Evolutionary conservation across 2,329 filamentous ascomycete genomes (phyloP).

Genomic region (Phaeoacremonium minimum): DNA sequence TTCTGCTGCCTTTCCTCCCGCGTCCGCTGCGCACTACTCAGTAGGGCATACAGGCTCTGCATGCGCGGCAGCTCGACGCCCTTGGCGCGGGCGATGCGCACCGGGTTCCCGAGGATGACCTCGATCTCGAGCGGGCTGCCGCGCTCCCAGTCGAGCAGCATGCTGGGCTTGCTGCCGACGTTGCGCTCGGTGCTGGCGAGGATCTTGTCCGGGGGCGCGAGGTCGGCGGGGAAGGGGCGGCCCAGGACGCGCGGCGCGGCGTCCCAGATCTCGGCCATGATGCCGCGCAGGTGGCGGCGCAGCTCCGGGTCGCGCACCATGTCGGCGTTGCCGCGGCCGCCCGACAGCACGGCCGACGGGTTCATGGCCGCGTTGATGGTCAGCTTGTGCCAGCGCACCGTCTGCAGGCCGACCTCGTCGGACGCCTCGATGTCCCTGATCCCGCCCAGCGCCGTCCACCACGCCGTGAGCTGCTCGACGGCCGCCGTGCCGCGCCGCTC

Average conservation of each 20-base stretch:
- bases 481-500: slow-evolving; percentile 28
- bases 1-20: background rate
- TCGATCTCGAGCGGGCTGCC: slow-evolving; percentile 65
- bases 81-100: slow-evolving; percentile 57
- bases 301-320: slow-evolving; percentile 64
- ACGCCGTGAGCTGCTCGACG: slow-evolving; percentile 45
- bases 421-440: slow-evolving; percentile 63
- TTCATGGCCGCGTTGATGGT: slow-evolving; percentile 76
- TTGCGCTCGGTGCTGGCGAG: slow-evolving; percentile 60
- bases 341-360: slow-evolving; percentile 63
- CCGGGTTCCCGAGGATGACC: slow-evolving; percentile 68
- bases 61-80: slow-evolving; percentile 63
- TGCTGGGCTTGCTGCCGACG: slow-evolving; percentile 59
- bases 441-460: slow-evolving; percentile 51
- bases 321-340: slow-evolving; percentile 59
- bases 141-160: slow-evolving; percentile 67
- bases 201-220: slow-evolving; percentile 61
- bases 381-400: slow-evolving; percentile 72
- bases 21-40: background rate
- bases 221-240: slow-evolving; percentile 50
- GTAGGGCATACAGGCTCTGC: slow-evolving; percentile 35
- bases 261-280: slow-evolving; percentile 67
- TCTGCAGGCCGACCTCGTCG: slow-evolving; percentile 62
- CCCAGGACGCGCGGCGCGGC: slow-evolving; percentile 62
- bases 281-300: slow-evolving; percentile 53